These are phyloP conservation scores for Laguncularia racemosa DNA, from an alignment of 345 rosid genomes.

Conservation along the genomic window DNA sequence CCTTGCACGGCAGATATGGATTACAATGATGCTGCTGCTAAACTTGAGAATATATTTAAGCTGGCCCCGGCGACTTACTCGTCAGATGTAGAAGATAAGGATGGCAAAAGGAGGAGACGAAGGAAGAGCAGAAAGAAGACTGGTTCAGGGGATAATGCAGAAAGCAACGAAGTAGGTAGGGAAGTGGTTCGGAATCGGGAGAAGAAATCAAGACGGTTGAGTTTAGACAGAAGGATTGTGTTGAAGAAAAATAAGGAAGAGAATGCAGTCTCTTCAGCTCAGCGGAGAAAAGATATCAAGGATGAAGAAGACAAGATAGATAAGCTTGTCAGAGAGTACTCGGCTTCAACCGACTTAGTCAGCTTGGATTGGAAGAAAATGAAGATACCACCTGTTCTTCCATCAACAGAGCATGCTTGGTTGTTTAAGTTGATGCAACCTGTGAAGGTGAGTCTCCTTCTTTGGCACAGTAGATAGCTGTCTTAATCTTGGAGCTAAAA, in stretches of 20 bases:
- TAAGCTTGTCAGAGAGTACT: conserved; percentile 64
- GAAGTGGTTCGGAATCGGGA: conserved; percentile 35
- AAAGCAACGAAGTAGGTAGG: conserved; percentile 8
- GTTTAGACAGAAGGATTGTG: conserved; percentile 58
- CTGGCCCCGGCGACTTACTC: conserved; percentile 48
- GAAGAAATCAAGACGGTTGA: conserved; percentile 53
- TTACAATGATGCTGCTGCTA: conserved; percentile 87
- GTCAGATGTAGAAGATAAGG: conserved; percentile 29
- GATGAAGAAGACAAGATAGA: conserved; percentile 61
- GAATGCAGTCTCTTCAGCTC: conserved; percentile 9
- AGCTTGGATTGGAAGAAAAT: conserved; percentile 92
- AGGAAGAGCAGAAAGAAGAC: conserved; percentile 36
- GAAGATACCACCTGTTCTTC: conserved; percentile 95
- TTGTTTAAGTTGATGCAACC: conserved; percentile 93
- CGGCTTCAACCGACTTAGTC: conserved; percentile 57
- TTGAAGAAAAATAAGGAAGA: conserved; percentile 39
- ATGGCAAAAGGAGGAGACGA: conserved; percentile 21
- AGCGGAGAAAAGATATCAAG: conserved; percentile 16
- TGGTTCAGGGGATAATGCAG: conserved; percentile 25
- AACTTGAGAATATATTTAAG: conserved; percentile 73
- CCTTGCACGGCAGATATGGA: conserved; percentile 42
- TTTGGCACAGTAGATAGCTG: not conserved
- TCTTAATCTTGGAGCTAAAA: no score
- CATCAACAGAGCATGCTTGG: conserved; percentile 74
- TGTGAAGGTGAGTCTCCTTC: conserved; percentile 53